These are phyloP conservation scores for Phoenix dactylifera DNA, from an alignment of 176 grass and related monocot species.

Conservation along the genomic window DNA sequence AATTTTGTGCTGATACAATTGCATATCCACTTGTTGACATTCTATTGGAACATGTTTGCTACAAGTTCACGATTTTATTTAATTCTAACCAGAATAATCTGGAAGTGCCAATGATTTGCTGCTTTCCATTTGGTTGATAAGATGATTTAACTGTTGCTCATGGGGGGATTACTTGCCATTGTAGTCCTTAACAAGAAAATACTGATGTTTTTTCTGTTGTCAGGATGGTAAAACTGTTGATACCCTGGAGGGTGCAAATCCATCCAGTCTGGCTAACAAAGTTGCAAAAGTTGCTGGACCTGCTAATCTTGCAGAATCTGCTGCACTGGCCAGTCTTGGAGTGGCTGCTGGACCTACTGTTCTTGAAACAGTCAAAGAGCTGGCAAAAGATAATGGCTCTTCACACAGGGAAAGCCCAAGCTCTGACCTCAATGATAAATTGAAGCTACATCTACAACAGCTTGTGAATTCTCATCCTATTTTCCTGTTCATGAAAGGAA, in stretches of 20 bases:
- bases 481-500: constrained; percentile 95
- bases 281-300: constrained; percentile 66
- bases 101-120: not conserved
- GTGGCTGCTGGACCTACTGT: constrained; percentile 42
- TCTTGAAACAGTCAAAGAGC: constrained; percentile 51
- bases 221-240: constrained; percentile 80
- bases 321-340: constrained; percentile 55
- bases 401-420: constrained; percentile 26
- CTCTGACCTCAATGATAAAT: constrained; percentile 12
- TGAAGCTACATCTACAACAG: constrained; percentile 59
- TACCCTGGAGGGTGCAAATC: constrained; percentile 87
- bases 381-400: constrained; percentile 38
- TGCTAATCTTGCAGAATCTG: constrained; percentile 40
- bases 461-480: constrained; percentile 78
- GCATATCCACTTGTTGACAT: no score
- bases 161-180: not conserved
- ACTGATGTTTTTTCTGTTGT: constrained; percentile 15
- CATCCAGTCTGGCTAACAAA: constrained; percentile 82
- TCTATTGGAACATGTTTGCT: no score
- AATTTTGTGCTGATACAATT: no score
- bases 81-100: no score
- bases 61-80: no score
- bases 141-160: constrained; percentile 8
- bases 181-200: constrained; percentile 10
- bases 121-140: not conserved